Evolutionary conservation across 305 asterid species (phyloP).

Genomic region (Fraxinus greggii): DNA sequence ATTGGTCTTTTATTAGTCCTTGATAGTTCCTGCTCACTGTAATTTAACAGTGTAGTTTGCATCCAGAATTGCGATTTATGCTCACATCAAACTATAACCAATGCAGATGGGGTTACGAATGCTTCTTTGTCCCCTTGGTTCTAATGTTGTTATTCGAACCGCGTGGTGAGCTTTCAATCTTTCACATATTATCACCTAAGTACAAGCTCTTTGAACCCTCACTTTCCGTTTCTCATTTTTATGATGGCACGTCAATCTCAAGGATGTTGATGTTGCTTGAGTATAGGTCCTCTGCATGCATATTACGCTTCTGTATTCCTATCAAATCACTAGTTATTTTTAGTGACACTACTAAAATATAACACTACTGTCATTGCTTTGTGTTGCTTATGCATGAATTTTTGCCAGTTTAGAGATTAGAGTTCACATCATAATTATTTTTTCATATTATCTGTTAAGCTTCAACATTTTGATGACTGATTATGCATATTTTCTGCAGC

Average conservation of each 20-base stretch:
- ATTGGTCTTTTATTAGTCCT: neutral
- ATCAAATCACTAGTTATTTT: neutral
- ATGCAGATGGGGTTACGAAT: conserved; percentile 69
- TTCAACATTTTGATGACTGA: conserved; percentile 6
- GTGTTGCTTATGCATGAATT: neutral
- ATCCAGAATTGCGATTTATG: conserved; percentile 10
- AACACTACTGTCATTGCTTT: neutral
- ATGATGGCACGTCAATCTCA: neutral
- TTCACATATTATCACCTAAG: neutral
- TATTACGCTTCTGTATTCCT: neutral
- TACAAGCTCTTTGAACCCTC: neutral
- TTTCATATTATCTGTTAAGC: neutral
- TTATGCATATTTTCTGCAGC: conserved; percentile 39
- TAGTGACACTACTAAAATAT: neutral
- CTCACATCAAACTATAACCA: conserved; percentile 13
- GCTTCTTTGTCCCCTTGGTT: conserved; percentile 68
- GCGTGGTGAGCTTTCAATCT: conserved; percentile 64
- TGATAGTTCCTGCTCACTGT: neutral
- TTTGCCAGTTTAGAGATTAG: neutral
- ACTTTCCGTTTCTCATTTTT: neutral
- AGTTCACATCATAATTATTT: neutral
- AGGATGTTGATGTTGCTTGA: neutral
- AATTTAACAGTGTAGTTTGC: neutral
- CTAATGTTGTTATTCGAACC: conserved; percentile 68
- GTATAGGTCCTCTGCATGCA: neutral